Base-by-base conservation (phyloP, 352 stramenopile species). In the Pythium biforme region DNA sequence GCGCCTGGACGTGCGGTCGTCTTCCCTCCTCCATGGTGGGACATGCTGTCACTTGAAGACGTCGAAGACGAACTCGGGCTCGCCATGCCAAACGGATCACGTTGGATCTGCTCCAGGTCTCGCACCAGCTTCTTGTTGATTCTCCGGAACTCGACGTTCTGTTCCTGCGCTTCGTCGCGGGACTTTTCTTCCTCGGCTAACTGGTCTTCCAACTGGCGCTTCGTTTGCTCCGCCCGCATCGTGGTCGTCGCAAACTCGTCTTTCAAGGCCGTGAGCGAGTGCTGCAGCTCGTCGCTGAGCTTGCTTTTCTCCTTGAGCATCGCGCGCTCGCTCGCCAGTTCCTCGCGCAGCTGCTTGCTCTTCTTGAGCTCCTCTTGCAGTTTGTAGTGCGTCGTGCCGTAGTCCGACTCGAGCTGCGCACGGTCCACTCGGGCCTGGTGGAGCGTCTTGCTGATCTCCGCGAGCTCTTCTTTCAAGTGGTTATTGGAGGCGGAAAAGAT, bases 401-500 rank as follows among this genome's bases (percentile, higher is more conserved):
- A 90, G 45, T 90, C 77, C 0, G 83, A 84, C 64, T 92, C 83
- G 27, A 89, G 72, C 66, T 89, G 83, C 10, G 77, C 83, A 52
- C 84, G 85, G 45, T 89, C 81, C 6, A 90, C 81, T 57, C 87
- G 84, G 14, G 75, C 65, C 29, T 81, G 64, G 23, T 89, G 83
- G 26, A 92, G 63, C 25, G 76, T 72, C 62, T 84, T 87, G n/a
- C 69, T 82, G 33, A 90, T 77, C 56, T 90, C 70, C 14, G 68
- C 70, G 20, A 90, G 67, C 49, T 89, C 79, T 53, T 92, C 81
- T n/a, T 88, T 90, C 11, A 89, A 59, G 57, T 88, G 77, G 58
- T 88, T 88, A 52, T 90, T 90, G 0, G 79, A 86, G 6, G 80
- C 81, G n/a, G 77, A 89, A 26, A 88, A 88, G 33, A 89, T 87